A percentile compares a stretch with the other conserved stretches of the same genome.
Evolutionary conservation across 306 rosid genomes (phyloP).

Genomic region (Vicia faba): DNA sequence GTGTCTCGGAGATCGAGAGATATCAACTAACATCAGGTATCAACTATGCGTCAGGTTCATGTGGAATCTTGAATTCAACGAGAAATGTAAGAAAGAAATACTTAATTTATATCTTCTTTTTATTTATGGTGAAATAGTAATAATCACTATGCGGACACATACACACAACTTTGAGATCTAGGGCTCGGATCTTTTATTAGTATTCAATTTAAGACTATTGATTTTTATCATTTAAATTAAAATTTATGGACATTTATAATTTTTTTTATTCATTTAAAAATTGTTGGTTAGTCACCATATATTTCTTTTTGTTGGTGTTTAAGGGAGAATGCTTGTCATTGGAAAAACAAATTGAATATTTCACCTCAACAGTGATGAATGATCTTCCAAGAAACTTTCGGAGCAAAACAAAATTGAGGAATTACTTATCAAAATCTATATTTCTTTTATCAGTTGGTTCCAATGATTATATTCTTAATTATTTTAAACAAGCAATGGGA

Average conservation of each 20-base stretch:
- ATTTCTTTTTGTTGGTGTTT: neutral
- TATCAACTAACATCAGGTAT: slow-evolving; percentile 6
- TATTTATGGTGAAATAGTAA: too few species aligned
- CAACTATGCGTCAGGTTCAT: slow-evolving; percentile 12
- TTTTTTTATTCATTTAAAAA: neutral
- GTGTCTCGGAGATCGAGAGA: neutral
- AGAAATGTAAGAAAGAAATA: neutral
- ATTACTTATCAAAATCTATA: slow-evolving; percentile 29
- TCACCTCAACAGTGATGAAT: slow-evolving; percentile 32
- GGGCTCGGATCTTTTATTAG: too few species aligned
- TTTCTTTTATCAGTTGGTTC: slow-evolving; percentile 15
- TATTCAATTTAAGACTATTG: too few species aligned
- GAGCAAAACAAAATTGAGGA: neutral
- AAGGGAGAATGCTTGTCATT: slow-evolving; percentile 38
- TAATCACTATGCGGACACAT: too few species aligned
- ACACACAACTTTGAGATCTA: too few species aligned
- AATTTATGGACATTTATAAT: too few species aligned
- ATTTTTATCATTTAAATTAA: too few species aligned
- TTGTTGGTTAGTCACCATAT: neutral
- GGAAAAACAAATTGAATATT: slow-evolving; percentile 36
- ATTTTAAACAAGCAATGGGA: neutral
- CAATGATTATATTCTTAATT: slow-evolving; percentile 36
- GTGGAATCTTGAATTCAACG: slow-evolving; percentile 24
- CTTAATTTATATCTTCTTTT: too few species aligned
- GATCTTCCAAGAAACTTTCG: slow-evolving; percentile 32